These are phyloP conservation scores for Ceratocystis huliohia DNA, from an alignment of 2,329 filamentous ascomycete genomes.

Conservation along the genomic window DNA sequence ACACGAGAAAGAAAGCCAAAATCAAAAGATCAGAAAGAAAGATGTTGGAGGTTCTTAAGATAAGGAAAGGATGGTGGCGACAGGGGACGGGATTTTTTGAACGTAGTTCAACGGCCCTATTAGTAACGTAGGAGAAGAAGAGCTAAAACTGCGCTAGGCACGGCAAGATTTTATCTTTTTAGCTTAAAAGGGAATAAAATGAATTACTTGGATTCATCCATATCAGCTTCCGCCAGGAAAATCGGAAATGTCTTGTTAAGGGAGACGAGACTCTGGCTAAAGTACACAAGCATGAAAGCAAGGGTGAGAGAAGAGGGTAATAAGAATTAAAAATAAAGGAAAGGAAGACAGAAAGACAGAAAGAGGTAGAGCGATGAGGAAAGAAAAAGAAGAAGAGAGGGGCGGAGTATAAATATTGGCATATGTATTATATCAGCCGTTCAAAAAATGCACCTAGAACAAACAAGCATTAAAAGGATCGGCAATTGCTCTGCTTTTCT, in stretches of 20 bases:
- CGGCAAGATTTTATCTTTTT: slow-evolving; percentile 1
- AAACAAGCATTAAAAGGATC: background rate
- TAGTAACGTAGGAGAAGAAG: background rate
- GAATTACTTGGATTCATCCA: too few species aligned
- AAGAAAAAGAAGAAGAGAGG: background rate
- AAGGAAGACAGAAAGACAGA: background rate
- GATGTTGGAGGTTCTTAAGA: background rate
- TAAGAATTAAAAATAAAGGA: background rate
- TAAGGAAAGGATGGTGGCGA: slow-evolving; percentile 9
- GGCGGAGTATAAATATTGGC: background rate
- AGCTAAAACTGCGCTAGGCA: slow-evolving; percentile 13
- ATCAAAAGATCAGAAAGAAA: background rate
- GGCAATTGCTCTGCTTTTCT: background rate
- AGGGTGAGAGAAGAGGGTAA: background rate
- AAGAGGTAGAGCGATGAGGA: background rate
- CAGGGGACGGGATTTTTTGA: background rate
- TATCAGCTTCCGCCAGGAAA: too few species aligned
- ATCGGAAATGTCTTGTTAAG: too few species aligned
- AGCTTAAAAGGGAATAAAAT: too few species aligned
- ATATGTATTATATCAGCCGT: too few species aligned
- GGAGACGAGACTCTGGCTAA: too few species aligned
- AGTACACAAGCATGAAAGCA: background rate
- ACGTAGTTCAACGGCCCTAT: slow-evolving; percentile 6
- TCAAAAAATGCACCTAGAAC: too few species aligned
- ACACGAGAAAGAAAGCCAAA: background rate